These are phyloP conservation scores for Malassezia restricta DNA, from an alignment of 1,284 basidiomycete species.

Conservation along the genomic window DNA sequence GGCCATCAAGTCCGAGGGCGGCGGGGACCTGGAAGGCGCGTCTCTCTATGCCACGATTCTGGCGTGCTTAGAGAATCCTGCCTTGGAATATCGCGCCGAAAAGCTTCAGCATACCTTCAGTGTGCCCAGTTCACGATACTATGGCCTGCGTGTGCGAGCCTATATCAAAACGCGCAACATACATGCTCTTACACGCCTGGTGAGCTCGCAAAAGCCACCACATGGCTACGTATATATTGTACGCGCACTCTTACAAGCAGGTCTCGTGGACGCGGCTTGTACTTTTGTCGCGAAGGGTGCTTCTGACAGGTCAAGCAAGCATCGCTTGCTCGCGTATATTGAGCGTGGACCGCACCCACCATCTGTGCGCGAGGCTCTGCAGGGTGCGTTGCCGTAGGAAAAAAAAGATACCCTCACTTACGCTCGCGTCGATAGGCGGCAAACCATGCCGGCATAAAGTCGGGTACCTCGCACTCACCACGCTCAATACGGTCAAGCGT, in stretches of 20 bases:
- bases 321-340: too few species aligned
- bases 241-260: constrained; percentile 26
- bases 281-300: constrained; percentile 18
- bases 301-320: too few species aligned
- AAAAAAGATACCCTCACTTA: neutral
- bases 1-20: constrained; percentile 65
- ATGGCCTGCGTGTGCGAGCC: constrained; percentile 22
- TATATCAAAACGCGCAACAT: constrained; percentile 25
- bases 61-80: constrained; percentile 22
- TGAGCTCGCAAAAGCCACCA: constrained; percentile 58
- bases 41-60: constrained; percentile 37
- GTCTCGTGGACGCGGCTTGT: constrained; percentile 27
- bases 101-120: constrained; percentile 39
- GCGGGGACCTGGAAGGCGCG: constrained; percentile 16
- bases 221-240: constrained; percentile 61
- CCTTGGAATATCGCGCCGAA: constrained; percentile 33
- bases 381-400: neutral
- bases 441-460: constrained; percentile 38
- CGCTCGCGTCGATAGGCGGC: constrained; percentile 15
- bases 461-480: constrained; percentile 36
- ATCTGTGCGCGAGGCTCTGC: neutral
- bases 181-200: constrained; percentile 30
- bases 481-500: constrained; percentile 67
- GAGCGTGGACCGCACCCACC: too few species aligned
- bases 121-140: constrained; percentile 32